These are phyloP conservation scores for Pezicula neosporulosa DNA, from an alignment of 2,329 filamentous ascomycete genomes.

Conservation along the genomic window DNA sequence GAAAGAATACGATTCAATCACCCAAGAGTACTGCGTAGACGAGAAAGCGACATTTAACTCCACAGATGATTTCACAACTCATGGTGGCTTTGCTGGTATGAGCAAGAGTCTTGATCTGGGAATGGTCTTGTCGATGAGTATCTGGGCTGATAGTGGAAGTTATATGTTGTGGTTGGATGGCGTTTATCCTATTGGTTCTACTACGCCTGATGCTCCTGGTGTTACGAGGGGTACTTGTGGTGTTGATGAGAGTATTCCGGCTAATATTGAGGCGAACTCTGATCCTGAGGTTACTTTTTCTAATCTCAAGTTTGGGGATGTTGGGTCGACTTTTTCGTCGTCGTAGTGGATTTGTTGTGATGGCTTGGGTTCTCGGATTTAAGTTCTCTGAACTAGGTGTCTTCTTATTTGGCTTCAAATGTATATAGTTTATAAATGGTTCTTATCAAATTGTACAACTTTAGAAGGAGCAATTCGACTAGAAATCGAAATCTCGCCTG, in stretches of 20 bases:
- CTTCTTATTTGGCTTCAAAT: too few species aligned
- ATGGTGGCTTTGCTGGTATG: conserved; percentile 54
- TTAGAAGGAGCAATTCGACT: too few species aligned
- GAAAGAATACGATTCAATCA: conserved; percentile 46
- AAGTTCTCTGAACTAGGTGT: too few species aligned
- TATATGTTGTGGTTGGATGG: conserved; percentile 75
- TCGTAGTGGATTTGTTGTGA: not conserved
- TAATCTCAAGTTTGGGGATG: conserved; percentile 18
- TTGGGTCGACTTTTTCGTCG: conserved; percentile 13
- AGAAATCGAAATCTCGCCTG: too few species aligned
- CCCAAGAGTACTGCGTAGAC: conserved; percentile 49
- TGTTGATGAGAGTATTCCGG: conserved; percentile 44
- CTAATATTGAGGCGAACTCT: conserved; percentile 40
- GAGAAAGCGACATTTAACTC: conserved; percentile 52
- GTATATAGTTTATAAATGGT: too few species aligned
- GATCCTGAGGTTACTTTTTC: conserved; percentile 35
- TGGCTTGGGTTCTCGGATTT: too few species aligned
- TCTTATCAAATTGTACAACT: too few species aligned
- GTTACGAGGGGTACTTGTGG: conserved; percentile 50
- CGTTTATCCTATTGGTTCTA: conserved; percentile 45
- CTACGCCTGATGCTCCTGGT: conserved; percentile 38
- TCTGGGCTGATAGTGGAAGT: conserved; percentile 51
- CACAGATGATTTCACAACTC: conserved; percentile 43
- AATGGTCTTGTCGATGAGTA: conserved; percentile 61
- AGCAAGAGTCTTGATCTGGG: conserved; percentile 45